Base-by-base conservation (phyloP, 352 stramenopile species). In the Phytophthora sp. region DNA sequence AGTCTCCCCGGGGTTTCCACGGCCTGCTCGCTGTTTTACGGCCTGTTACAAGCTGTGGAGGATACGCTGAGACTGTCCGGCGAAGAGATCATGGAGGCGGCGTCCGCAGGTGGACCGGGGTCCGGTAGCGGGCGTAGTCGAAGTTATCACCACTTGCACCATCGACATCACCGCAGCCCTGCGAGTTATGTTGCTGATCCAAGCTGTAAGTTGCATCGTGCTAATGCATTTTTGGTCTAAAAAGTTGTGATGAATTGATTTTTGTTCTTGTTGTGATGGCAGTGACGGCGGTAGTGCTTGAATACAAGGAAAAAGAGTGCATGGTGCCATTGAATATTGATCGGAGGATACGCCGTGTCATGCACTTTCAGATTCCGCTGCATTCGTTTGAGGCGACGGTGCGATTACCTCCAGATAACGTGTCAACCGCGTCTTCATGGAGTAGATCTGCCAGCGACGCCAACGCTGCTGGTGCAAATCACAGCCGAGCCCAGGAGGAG, bases 351-450 rank as follows among this genome's bases (percentile, higher is more conserved):
- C 86, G 90, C 42, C 86, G 88, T 18, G 85, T 94, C 50, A 96
- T 96, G 88, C 88, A 96, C 51, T 93, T 95, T 57, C 79, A 91
- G 69, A 93, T 95, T 58, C 85, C 86, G 21, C 66, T 93, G 45
- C 78, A 86, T 60, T 89, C 88, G 2, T 96, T 96, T 64, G 88
- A 96, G 49, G 88, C 88, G 0, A 96, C 82, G 0, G 86, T 96
- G 31, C 73, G 87, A 13, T 73, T 96, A 44, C 88, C 85, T 2
- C 69, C 82, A 18, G 72, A 77, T 2, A 58, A 76, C 24, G 41
- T 57, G 7, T 59, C 61, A 50, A 36, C 12, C n/a, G 3, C 63
- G 23, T 38, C 51, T 33, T 27, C 45, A 51, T 62, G 57, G 47
- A 69, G 52, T 15, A 63, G 55, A 65, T 57, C 55, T 39, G 41